Base-by-base conservation (phyloP, 371 early-diverging fungal genomes). In the Nematocida sp. region DNA sequence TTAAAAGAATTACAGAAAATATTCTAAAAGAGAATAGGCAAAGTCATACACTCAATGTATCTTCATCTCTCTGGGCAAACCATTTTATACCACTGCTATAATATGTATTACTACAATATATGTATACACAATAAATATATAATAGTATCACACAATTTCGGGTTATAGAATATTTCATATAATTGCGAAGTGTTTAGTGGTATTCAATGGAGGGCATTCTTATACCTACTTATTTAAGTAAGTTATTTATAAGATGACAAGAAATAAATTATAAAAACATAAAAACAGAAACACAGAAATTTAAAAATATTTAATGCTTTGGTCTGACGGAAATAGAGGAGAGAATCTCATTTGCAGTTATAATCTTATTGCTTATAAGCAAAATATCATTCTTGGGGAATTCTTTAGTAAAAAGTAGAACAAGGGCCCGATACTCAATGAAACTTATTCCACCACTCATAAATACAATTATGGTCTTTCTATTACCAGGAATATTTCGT, bases 371-470 rank as follows among this genome's bases (percentile, higher is more conserved):
- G 57, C 71, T 78, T 5, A 78, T 27, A 27, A 78, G 9, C 20
- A 78, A 27, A 23, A 82, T 54, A n/a, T 70, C 50, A 9, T 67
- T 9, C 15, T 70, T 50, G 5, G 69, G 69, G 57, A 58, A 78
- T 54, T 60, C 15, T 42, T 70, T 27, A 4, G n/a, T 6, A 56
- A 78, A 78, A 15, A 69, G 62, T 0, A 60, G n/a, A 6, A 6
- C 18, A 39, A 78, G 50, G 5, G 70, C 81, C 62, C 85, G 62
- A 61, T 86, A 84, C 72, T 87, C 87, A 46, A 72, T 56, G 50
- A 78, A 84, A 33, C 86, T 86, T 2, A 82, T 55, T 42, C 87
- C 87, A 4, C 84, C 84, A 5, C 58, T 27, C 25, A 87, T 58
- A 54, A 84, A 86, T 18, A 87, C 50, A 55, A 87, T 44, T 20